Evolutionary conservation across 106 monocot species (phyloP), one percentile per base, ranked within the genome.

Genomic region (Dendrobium nobile): DNA sequence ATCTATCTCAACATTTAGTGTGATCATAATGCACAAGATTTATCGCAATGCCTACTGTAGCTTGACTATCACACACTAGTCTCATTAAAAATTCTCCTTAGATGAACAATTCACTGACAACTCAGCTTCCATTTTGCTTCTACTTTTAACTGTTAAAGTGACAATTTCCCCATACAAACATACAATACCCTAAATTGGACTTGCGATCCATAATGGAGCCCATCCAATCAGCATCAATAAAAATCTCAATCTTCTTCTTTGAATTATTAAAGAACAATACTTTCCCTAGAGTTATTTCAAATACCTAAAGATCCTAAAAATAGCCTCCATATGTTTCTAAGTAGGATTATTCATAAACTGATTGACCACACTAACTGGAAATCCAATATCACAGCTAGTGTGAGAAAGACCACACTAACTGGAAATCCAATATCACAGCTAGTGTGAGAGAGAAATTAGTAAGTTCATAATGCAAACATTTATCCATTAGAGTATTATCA

Each of bases 281-380:
- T 10, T 51, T 51, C 51, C 15, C 9, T 65, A 22, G n/a, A 22
- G 7, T 65, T 11, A 24, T 22, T 85, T 81, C 17, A 78, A 48
- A 42, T 81, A 81, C 8, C 72, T 18, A 0, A 81, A 15, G 16
- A 85, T 81, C 17, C 47, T 56, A 58, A n/a, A 41, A 56, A 72
- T 41, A 0, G 8, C 77, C 7, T 77, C 26, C 27, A 70, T 24
- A 59, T 85, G 78, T 56, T 51, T 15, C 40, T 77, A 19, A 10
- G 26, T 56, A 3, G 81, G 72, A 54, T 41, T 47, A 72, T 67
- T 61, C 85, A 85, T 85, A 40, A 33, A 85, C 20, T 77, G 72
- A 33, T 78, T 82, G 20, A 85, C 68, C 0, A 79, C 47, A 74
- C 78, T 82, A 33, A 82, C 45, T 0, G 61, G 42, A 79, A 78